Base-by-base conservation (phyloP, 352 stramenopile species). In the Pythium rishiriense region DNA sequence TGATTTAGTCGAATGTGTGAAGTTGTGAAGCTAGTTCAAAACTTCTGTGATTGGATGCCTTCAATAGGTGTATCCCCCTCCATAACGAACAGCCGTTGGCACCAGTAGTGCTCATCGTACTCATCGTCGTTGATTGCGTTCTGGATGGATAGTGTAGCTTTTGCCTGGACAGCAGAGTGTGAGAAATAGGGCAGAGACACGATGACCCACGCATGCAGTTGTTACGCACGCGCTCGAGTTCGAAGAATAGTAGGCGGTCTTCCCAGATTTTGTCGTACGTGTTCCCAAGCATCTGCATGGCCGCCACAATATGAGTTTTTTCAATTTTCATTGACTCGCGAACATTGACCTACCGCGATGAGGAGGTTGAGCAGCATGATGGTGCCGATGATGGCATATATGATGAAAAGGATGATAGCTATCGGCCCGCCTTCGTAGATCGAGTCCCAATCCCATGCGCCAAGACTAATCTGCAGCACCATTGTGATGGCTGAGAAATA, bases 251-350 rank as follows among this genome's bases (percentile, higher is more conserved):
- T 51, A 94, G 54, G 0, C 80, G 79, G 55, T 94, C 83, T 72
- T 91, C 85, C 83, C 83, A 92, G 7, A 94, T 79, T 41, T 94
- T 91, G 72, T 94, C 80, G 72, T 94, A 94, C 9, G 83, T 94
- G 61, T 89, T 91, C 10, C 83, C 85, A 45, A 92, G 76, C 85
- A 94, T 92, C 85, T 94, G 41, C 33, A 21, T 42, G 2, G 15
- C 39, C 17, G 26, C 1, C 15, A 41, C 8, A 24, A 19, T 29
- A 24, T n/a, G 12, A 42, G n/a, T n/a, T 47, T 2, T 6, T 26
- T 2, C 4, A 14, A 28, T n/a, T n/a, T 17, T 4, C 19, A 26
- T 5, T 14, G 19, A 28, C 3, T 7, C 6, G 3, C 6, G 14
- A n/a, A 47, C 4, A n/a, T n/a, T n/a, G n/a, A 70, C 73, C 19